Evolutionary conservation across 371 early-diverging fungal genomes (phyloP), one percentile per base, ranked within the genome.

Genomic region (Actinomucor elegans): DNA sequence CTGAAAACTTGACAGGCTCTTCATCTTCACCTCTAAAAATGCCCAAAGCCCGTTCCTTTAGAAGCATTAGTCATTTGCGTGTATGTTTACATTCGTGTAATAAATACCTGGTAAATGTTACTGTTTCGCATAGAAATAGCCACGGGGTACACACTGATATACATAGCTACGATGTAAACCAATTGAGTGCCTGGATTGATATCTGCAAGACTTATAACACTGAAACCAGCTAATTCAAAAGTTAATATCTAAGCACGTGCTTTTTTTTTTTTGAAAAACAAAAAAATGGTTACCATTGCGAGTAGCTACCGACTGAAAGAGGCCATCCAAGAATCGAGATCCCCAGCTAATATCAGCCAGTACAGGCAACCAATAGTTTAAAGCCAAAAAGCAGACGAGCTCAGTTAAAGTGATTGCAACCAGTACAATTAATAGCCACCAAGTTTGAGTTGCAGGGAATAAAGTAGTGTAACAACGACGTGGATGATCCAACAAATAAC

Each of bases 111-210:
- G 46, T 77, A 77, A 24, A 77, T 65, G 17, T 77, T 77, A 63
- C 74, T 77, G 54, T 74, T 66, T 43, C 78, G 59, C 71, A 77
- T 77, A 4, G 75, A 77, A 40, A 77, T 77, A 7, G 78, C 72
- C 5, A 77, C 75, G 8, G 78, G 78, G 34, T 77, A 77, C 8
- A 77, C 78, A 57, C 72, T 71, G 35, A 77, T 77, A 48, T 77
- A 77, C 78, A 77, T 77, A n/a, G 75, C 75, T 17, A 77, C 57
- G 33, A 77, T 72, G 37, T 72, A 77, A 1, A 74, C 64, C 9
- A 77, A 43, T 29, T 72, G 74, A 4, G 73, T 64, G 11, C 72
- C 75, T 21, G 74, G 78, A 33, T 77, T 77, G 0, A 77, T n/a
- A 34, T 69, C 69, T 15, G 62, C 52, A n/a, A 77, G 55, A 51